Evolutionary conservation across 306 rosid genomes (phyloP).

Genomic region (Spatholobus suberectus): DNA sequence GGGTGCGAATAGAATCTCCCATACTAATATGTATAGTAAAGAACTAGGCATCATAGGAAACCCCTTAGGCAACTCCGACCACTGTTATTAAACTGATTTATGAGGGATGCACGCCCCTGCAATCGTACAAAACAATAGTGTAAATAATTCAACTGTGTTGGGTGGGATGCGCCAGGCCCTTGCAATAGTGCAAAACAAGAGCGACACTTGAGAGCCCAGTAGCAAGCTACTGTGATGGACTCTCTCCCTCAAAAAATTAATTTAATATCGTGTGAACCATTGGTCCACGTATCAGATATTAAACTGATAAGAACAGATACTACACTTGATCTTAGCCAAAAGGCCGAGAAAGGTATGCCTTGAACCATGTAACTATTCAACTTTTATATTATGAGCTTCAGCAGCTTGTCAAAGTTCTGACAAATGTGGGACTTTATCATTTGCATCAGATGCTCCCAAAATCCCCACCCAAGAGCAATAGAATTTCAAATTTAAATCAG

Average conservation of each 20-base stretch:
- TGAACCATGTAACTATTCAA: accelerated
- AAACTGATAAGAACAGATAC: slow-evolving; percentile 42
- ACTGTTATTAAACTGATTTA: too few relatives aligned
- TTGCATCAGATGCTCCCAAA: too few relatives aligned
- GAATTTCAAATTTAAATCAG: too few relatives aligned
- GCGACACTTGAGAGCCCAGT: neutral
- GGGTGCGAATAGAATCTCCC: too few relatives aligned
- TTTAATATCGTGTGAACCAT: neutral
- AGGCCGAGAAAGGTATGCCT: slow-evolving; percentile 35
- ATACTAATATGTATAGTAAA: too few relatives aligned
- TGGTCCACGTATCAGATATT: slow-evolving; percentile 36
- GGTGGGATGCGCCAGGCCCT: neutral
- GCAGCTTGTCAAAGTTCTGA: neutral
- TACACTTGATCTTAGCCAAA: slow-evolving; percentile 42
- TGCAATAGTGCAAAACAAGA: slow-evolving; percentile 1
- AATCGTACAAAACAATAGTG: too few relatives aligned
- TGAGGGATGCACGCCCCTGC: too few relatives aligned
- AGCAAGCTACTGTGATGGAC: neutral
- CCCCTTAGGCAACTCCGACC: too few relatives aligned
- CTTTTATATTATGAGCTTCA: neutral
- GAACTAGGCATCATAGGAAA: too few relatives aligned
- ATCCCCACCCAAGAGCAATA: neutral
- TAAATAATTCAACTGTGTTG: neutral
- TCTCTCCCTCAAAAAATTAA: neutral
- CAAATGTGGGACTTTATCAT: neutral